These are phyloP conservation scores for Syzygium jambos DNA, from an alignment of 345 rosid genomes.

Conservation along the genomic window DNA sequence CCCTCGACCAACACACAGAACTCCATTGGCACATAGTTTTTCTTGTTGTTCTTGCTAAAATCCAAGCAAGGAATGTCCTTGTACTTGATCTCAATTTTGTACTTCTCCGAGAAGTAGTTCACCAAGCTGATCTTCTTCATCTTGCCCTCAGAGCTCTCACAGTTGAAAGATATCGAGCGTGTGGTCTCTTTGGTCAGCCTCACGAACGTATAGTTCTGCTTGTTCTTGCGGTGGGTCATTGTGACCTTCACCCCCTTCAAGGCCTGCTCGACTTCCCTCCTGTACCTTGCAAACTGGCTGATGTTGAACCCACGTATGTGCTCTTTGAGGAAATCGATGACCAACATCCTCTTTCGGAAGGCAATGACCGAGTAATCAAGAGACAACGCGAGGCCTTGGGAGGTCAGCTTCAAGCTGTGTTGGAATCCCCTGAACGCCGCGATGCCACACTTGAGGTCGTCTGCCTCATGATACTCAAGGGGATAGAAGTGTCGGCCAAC, in stretches of 20 bases:
- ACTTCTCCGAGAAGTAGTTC: constrained; percentile 58
- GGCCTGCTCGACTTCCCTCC: constrained; percentile 29
- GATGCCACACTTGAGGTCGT: constrained; percentile 55
- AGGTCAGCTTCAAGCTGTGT: constrained; percentile 67
- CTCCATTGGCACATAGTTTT: constrained; percentile 71
- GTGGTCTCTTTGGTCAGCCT: constrained; percentile 40
- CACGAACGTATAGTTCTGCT: constrained; percentile 44
- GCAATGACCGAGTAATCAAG: constrained; percentile 77
- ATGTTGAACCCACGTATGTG: constrained; percentile 29
- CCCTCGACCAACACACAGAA: constrained; percentile 70
- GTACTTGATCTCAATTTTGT: constrained; percentile 28
- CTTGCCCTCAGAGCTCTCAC: constrained; percentile 32
- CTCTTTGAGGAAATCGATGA: constrained; percentile 40
- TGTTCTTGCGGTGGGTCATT: constrained; percentile 56
- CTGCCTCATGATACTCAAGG: constrained; percentile 5
- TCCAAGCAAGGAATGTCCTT: constrained; percentile 66
- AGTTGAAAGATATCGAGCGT: constrained; percentile 17
- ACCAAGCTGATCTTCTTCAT: constrained; percentile 20
- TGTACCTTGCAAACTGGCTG: constrained; percentile 7
- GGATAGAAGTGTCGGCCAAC: constrained; percentile 62
- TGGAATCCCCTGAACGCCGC: constrained; percentile 60
- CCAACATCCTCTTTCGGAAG: constrained; percentile 51
- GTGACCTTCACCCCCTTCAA: constrained; percentile 50
- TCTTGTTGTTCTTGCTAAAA: constrained; percentile 40
- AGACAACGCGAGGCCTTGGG: constrained; percentile 58